Evolutionary conservation across 2,329 filamentous ascomycete species (phyloP).

Genomic region (Penicillium paneum): DNA sequence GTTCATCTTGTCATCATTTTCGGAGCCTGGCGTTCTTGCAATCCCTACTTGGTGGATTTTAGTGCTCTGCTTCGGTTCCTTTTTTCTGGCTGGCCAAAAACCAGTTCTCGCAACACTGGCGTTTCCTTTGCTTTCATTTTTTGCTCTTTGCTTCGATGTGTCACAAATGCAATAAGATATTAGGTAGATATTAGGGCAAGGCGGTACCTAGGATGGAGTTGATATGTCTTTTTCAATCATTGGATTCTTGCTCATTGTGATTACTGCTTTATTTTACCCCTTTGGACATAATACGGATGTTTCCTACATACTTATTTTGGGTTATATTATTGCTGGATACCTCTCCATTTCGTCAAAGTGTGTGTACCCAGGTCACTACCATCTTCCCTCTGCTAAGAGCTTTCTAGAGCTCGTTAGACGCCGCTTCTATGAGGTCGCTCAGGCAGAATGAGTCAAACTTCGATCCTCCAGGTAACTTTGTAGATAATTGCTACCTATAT

Average conservation of each 20-base stretch:
- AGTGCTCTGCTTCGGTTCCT: constrained; percentile 8
- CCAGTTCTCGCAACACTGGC: constrained; percentile 20
- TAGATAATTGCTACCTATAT: no score
- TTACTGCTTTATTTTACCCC: constrained; percentile 3
- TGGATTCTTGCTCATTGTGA: constrained; percentile 6
- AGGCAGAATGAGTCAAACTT: not conserved
- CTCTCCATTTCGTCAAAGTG: not conserved
- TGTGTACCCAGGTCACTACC: not conserved
- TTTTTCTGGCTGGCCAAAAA: constrained; percentile 14
- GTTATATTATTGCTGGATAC: not conserved
- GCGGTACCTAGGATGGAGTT: constrained; percentile 16
- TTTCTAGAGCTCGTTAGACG: not conserved
- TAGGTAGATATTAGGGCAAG: constrained; percentile 22
- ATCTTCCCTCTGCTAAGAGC: not conserved
- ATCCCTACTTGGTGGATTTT: constrained; percentile 7
- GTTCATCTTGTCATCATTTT: constrained; percentile 21
- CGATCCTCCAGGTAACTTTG: no score
- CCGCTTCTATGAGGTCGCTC: not conserved
- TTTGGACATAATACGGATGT: constrained; percentile 17
- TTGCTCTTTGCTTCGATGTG: constrained; percentile 1
- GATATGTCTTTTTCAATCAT: constrained; percentile 7
- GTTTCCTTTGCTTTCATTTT: constrained; percentile 8
- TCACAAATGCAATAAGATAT: constrained; percentile 12
- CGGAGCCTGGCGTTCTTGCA: constrained; percentile 21
- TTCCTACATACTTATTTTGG: not conserved